Evolutionary conservation across 345 rosid genomes (phyloP).

Genomic region (Cardamine occulta): DNA sequence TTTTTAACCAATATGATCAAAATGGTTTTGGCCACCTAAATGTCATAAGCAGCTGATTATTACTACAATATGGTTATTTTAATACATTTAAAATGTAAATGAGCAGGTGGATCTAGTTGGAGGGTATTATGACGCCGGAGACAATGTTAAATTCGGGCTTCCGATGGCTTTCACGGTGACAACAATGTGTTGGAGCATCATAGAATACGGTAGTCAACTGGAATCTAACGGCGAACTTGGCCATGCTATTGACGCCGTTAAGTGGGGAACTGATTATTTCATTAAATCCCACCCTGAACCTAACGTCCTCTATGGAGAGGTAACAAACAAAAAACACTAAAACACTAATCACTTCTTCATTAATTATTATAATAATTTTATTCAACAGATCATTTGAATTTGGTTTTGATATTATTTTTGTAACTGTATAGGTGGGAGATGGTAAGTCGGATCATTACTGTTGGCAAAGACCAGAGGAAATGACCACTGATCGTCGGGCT

Average conservation of each 20-base stretch:
- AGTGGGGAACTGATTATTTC: constrained; percentile 82
- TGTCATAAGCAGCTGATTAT: neutral
- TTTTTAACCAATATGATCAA: neutral
- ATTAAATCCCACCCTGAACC: constrained; percentile 59
- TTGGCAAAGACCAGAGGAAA: constrained; percentile 99
- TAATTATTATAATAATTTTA: neutral
- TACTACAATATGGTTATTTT: neutral
- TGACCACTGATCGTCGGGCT: constrained; percentile 87
- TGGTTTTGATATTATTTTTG: neutral
- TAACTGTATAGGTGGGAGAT: constrained; percentile 75
- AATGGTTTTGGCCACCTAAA: constrained; percentile 9
- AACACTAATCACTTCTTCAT: neutral
- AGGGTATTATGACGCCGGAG: constrained; percentile 89
- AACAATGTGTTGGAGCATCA: constrained; percentile 72
- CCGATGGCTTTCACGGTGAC: constrained; percentile 88
- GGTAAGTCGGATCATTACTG: constrained; percentile 92
- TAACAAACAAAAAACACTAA: neutral
- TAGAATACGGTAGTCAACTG: constrained; percentile 65
- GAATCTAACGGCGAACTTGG: constrained; percentile 43
- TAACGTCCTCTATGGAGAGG: constrained; percentile 44
- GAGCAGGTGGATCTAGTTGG: constrained; percentile 63
- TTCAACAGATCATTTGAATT: neutral
- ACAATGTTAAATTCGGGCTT: constrained; percentile 79
- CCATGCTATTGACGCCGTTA: constrained; percentile 58
- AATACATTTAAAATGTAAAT: neutral